Evolutionary conservation across 345 rosid genomes (phyloP).

Genomic region (Populus euphratica): DNA sequence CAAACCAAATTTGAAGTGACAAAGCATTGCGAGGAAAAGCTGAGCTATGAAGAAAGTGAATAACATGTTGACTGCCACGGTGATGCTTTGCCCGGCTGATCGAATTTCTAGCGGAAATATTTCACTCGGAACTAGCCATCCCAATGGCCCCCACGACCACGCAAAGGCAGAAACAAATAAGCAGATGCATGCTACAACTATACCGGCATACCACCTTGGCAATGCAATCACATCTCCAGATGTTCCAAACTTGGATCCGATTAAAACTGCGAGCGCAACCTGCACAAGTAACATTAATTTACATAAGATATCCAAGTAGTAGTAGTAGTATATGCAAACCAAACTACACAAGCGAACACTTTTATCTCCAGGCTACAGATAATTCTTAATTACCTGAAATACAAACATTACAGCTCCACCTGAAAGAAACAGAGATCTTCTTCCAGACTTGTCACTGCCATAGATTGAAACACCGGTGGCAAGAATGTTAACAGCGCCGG

Average conservation of each 20-base stretch:
- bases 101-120: constrained; percentile 50
- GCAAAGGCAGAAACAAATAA: constrained; percentile 46
- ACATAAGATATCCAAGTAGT: too few species aligned
- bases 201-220: constrained; percentile 7
- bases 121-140: constrained; percentile 62
- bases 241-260: constrained; percentile 13
- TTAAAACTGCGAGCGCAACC: background rate
- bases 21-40: constrained; percentile 46
- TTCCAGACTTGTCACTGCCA: constrained; percentile 2
- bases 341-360: too few species aligned
- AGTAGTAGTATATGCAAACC: too few species aligned
- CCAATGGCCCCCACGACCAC: constrained; percentile 66
- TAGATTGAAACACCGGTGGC: constrained; percentile 7
- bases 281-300: background rate
- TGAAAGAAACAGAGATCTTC: constrained; percentile 4
- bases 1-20: constrained; percentile 43
- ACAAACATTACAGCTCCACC: constrained; percentile 13
- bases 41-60: constrained; percentile 52
- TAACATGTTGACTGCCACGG: constrained; percentile 48
- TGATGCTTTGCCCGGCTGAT: constrained; percentile 32
- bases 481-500: background rate
- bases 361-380: too few species aligned
- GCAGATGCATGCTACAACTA: constrained; percentile 40
- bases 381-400: constrained; percentile 2
- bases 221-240: background rate